Base-by-base conservation (phyloP, 208 protist genomes). In the Trypanosoma cruzi region DNA sequence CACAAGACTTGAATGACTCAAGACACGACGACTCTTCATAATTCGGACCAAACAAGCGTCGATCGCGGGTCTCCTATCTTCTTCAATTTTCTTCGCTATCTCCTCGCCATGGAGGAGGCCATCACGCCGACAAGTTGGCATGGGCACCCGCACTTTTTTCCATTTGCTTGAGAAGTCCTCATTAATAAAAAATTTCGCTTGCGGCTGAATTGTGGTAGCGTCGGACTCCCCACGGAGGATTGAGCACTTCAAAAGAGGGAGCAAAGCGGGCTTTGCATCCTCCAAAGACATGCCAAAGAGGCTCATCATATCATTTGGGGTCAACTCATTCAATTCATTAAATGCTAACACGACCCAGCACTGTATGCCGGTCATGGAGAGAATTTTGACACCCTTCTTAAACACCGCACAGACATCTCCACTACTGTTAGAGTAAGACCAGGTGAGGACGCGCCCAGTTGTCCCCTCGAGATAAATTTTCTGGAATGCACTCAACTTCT, bases 31-130 rank as follows among this genome's bases (percentile, higher is more conserved):
- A 26, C 79, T 85, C 65, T 97, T 96, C 86, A 95, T 93, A 31
- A 96, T 90, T n/a, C 86, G 79, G 20, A 95, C 84, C 11, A 97
- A 64, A 50, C 85, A 94, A 8, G 86, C 88, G 46, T 96, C 89
- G 50, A 97, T 76, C 14, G 84, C 87, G 1, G 85, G 86, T 63
- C 85, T 86, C n/a, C 89, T 60, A 42, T 93, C 87, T 58, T 92
- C 83, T 18, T 87, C 80, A 10, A 87, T 81, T 48, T 92, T 76
- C 64, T 81, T 77, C n/a, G 76, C 64, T 26, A 88, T 68, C 13
- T 59, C 58, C 34, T 88, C 85, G 63, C 72, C 75, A 22, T 77
- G 73, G 6, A 68, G 60, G 32, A 81, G 49, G 64, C 64, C 82
- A 28, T 88, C 68, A 44, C 80, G 79, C 18, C 71, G 56, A 59